A percentile compares a stretch with the other conserved stretches of the same genome.
Conservation (phyloP, 2,329 filamentous ascomycete genomes). For the Phialocephala subalpina region DNA sequence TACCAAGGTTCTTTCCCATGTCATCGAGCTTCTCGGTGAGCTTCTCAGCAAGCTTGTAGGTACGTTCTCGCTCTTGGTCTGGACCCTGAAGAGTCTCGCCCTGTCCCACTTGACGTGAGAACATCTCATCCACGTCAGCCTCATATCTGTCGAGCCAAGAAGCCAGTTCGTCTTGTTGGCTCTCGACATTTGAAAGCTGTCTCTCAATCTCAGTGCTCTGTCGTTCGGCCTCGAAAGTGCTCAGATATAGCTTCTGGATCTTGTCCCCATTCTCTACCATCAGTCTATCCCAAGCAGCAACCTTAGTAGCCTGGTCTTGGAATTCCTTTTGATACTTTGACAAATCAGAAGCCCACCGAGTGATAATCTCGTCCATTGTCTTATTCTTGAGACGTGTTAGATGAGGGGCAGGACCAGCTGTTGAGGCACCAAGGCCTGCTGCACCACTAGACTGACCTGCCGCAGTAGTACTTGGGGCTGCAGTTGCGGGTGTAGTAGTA, state of each 20-base stretch:
- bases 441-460: constrained; percentile 11
- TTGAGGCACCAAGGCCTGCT: constrained; percentile 71
- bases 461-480: neutral
- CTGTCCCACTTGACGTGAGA: constrained; percentile 78
- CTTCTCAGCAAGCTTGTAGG: constrained; percentile 95
- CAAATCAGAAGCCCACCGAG: constrained; percentile 92
- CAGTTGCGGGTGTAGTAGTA: constrained; percentile 35
- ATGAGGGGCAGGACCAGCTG: constrained; percentile 80
- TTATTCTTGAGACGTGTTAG: constrained; percentile 95
- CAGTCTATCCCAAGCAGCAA: constrained; percentile 87
- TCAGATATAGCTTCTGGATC: constrained; percentile 91
- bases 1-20: constrained; percentile 89
- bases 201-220: constrained; percentile 94
- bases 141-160: constrained; percentile 92
- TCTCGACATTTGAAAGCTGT: constrained; percentile 87
- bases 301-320: constrained; percentile 85
- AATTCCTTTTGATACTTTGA: constrained; percentile 98
- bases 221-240: constrained; percentile 92
- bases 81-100: constrained; percentile 83
- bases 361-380: constrained; percentile 99
- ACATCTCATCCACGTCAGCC: constrained; percentile 87
- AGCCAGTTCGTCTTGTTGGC: constrained; percentile 90
- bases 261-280: constrained; percentile 94
- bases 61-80: constrained; percentile 94
- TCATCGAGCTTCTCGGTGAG: constrained; percentile 90